Conservation (phyloP, 1,284 basidiomycete genomes). For the Ganoderma lucidum region DNA sequence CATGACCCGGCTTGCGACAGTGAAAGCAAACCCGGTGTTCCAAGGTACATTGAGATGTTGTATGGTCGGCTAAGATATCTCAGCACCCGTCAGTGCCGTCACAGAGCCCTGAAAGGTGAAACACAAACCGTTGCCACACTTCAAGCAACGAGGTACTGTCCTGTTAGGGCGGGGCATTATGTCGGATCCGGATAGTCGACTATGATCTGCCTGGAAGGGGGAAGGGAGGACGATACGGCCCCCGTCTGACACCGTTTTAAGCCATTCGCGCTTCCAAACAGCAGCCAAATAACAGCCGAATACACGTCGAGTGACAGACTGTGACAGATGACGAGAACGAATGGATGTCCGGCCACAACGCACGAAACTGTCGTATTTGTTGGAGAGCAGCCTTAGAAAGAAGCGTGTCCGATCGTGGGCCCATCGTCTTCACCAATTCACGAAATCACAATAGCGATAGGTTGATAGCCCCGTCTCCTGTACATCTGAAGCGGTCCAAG, state of each 20-base stretch:
- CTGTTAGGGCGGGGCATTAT: not conserved
- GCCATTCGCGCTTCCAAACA: too few relatives aligned
- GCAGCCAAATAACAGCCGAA: too few relatives aligned
- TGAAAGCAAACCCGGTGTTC: conserved; percentile 1
- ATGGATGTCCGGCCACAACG: not conserved
- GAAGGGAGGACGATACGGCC: not conserved
- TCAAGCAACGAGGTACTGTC: not conserved
- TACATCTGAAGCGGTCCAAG: not conserved
- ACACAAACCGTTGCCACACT: conserved; percentile 1
- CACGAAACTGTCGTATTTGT: not conserved
- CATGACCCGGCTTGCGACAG: conserved; percentile 1
- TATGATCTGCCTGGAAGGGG: not conserved
- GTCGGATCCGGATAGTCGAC: not conserved
- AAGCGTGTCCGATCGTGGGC: not conserved
- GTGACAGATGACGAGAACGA: too few relatives aligned
- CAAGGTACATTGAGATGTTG: not conserved
- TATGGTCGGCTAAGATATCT: not conserved
- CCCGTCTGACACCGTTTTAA: not conserved
- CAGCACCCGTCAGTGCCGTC: not conserved
- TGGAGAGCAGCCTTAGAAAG: not conserved
- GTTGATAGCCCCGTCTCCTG: too few relatives aligned
- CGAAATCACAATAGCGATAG: too few relatives aligned
- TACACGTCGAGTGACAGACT: too few relatives aligned
- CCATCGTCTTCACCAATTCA: not conserved
- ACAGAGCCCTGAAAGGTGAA: not conserved